A percentile compares a stretch with the other conserved stretches of the same genome.
phyloP scores from a whole-genome alignment of 352 stramenopile species.

The Phytophthora sansomeana region DNA sequence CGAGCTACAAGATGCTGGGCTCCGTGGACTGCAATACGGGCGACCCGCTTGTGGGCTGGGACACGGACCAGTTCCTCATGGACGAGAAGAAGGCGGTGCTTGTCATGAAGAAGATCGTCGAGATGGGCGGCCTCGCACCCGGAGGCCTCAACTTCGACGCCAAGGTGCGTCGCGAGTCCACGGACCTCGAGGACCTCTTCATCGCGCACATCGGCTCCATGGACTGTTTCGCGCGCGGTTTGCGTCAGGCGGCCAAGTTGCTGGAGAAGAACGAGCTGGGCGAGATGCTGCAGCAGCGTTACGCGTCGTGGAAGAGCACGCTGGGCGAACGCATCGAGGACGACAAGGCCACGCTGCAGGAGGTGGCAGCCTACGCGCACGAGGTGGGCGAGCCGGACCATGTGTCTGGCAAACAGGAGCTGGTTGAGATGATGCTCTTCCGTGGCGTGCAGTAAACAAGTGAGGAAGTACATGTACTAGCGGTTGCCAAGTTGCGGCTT shows the following conservation, averaged over 20 bases:
- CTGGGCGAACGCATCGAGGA: conserved; percentile 70
- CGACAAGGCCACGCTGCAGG: conserved; percentile 69
- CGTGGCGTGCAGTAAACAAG: conserved; percentile 34
- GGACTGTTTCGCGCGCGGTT: conserved; percentile 81
- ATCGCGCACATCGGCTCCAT: conserved; percentile 89
- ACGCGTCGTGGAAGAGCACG: conserved; percentile 69
- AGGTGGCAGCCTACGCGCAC: conserved; percentile 55
- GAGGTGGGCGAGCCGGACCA: conserved; percentile 64
- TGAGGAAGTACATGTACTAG: too few species aligned
- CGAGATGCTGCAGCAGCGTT: conserved; percentile 63
- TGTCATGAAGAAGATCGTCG: conserved; percentile 79
- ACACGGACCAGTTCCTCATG: conserved; percentile 90
- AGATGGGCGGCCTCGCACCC: conserved; percentile 71
- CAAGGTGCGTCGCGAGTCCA: conserved; percentile 85
- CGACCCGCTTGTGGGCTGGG: conserved; percentile 52
- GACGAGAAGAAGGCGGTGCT: conserved; percentile 80
- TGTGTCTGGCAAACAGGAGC: conserved; percentile 78
- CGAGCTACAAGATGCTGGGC: conserved; percentile 78
- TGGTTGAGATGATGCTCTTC: conserved; percentile 75
- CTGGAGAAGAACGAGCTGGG: conserved; percentile 61
- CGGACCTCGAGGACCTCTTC: conserved; percentile 83
- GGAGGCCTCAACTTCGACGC: conserved; percentile 90
- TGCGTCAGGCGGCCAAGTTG: conserved; percentile 77
- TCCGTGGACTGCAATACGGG: conserved; percentile 91
- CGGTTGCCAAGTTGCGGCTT: not conserved